Evolutionary conservation across 148 eudicot genomes (phyloP), one percentile per base, ranked within the genome.

Genomic region (Selenicereus undatus): DNA sequence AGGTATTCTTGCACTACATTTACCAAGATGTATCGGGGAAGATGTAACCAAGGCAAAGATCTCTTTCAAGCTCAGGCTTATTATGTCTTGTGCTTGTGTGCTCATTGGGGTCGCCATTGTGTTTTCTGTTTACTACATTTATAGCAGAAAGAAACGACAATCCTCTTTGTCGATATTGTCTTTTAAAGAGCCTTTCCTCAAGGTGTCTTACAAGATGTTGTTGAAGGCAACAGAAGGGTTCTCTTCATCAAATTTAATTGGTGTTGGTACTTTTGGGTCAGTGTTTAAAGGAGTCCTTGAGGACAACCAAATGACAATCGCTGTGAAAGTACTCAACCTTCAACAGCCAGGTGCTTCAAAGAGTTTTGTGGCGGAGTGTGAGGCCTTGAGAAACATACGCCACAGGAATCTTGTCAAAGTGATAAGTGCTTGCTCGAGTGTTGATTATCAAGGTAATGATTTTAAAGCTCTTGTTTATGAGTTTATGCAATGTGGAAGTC

Each of bases 331-430:
- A 75, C 78, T 86, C 39, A 81, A 83, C 58, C 77, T 86, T 80
- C 51, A 83, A 83, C 64, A 71, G 16, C 84, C 36, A 71, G 84
- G 81, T 78, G 82, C 82, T 5, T 29, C 50, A 1, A 83, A 78
- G 80, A 86, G 88, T 71, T 86, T 86, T 68, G 75, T 81, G 77
- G 79, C 82, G 60, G 88, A 86, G 77, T 86, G 88, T 58, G 50
- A 80, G 17, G 82, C 82, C 0, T 78, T 86, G 77, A 83, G 86
- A 24, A 77, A 39, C 36, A 68, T 81, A 13, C 86, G 86, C 3
- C 88, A 83, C n/a, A 11, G 86, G 10, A 83, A 86, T 71, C 78
- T 86, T 2, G 70, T 81, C 2, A 51, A 43, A 69, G 76, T 86
- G 3, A 39, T 83, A 52, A 83, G 86, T 20, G 78, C 84, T 51